A percentile compares a stretch with the other conserved stretches of the same genome.
These are phyloP conservation scores for Asterionellopsis glacialis DNA, from an alignment of 108 stramenopile species.

Conservation along the genomic window DNA sequence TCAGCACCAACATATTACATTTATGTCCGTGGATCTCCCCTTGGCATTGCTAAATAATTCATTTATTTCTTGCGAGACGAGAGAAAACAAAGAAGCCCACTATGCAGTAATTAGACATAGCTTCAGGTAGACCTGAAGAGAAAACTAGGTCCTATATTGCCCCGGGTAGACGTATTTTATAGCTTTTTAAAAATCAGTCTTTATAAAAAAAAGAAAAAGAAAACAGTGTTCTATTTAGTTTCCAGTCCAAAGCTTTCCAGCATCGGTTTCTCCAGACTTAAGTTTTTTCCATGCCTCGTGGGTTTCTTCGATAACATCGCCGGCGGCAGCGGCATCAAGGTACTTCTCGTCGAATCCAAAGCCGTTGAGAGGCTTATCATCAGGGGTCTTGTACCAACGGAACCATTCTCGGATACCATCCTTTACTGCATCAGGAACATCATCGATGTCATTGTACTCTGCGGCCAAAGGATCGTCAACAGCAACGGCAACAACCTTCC, in stretches of 20 bases:
- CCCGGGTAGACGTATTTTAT: background rate
- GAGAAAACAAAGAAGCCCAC: no score
- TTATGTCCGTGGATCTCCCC: no score
- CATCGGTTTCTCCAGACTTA: conserved; percentile 67
- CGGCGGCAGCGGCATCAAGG: conserved; percentile 75
- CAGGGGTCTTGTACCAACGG: conserved; percentile 99
- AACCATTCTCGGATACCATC: conserved; percentile 98
- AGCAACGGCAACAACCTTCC: conserved; percentile 97
- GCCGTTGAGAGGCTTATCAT: conserved; percentile 97
- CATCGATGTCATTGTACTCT: conserved; percentile 94
- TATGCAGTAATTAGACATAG: no score
- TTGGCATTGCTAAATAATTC: no score
- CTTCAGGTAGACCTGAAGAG: no score
- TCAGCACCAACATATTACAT: no score
- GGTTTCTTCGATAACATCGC: conserved; percentile 95
- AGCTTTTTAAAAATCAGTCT: background rate
- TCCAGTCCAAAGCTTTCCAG: conserved; percentile 84
- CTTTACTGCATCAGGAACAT: conserved; percentile 92
- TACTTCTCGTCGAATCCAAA: conserved; percentile 98
- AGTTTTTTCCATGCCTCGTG: conserved; percentile 96
- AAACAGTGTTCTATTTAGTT: conserved; percentile 17
- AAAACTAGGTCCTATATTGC: no score
- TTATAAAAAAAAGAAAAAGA: background rate
- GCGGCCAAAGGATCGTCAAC: conserved; percentile 91
- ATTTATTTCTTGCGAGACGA: no score